These are phyloP conservation scores for Cryptococcus wingfieldii DNA, from an alignment of 1,284 basidiomycete genomes.

Conservation along the genomic window DNA sequence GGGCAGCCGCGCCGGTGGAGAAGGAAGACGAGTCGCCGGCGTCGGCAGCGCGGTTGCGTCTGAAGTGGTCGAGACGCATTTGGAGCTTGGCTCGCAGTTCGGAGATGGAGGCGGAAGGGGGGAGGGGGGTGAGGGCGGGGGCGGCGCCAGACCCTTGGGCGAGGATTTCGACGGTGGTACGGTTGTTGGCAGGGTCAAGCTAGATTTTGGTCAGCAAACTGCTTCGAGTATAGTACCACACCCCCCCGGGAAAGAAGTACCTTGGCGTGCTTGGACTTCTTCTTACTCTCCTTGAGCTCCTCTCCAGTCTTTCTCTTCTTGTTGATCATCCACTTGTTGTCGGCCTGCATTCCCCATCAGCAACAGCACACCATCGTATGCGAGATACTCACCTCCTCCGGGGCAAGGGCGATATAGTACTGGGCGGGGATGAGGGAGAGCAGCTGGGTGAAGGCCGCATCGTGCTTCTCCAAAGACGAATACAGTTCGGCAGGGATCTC, in stretches of 20 bases:
- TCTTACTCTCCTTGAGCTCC: slow-evolving; percentile 76
- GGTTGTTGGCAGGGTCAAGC: slow-evolving; percentile 86
- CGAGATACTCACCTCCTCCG: slow-evolving; percentile 55
- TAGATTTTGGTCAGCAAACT: slow-evolving; percentile 37
- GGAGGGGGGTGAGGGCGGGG: slow-evolving; percentile 55
- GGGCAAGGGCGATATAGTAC: slow-evolving; percentile 73
- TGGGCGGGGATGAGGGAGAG: slow-evolving; percentile 78
- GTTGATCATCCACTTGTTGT: slow-evolving; percentile 81
- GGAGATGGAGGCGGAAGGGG: slow-evolving; percentile 61
- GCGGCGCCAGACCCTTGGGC: slow-evolving; percentile 17
- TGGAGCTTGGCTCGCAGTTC: slow-evolving; percentile 74
- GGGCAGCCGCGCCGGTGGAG: slow-evolving; percentile 10
- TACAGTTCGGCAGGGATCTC: slow-evolving; percentile 55
- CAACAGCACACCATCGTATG: neutral
- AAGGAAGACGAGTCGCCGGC: slow-evolving; percentile 39
- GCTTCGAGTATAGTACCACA: neutral
- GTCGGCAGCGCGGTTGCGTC: slow-evolving; percentile 52
- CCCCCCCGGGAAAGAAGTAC: slow-evolving; percentile 47
- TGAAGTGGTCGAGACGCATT: slow-evolving; percentile 65
- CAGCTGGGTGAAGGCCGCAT: slow-evolving; percentile 73
- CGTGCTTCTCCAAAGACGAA: slow-evolving; percentile 71
- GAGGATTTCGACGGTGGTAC: slow-evolving; percentile 69
- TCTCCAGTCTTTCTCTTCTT: slow-evolving; percentile 80
- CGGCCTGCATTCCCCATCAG: slow-evolving; percentile 36
- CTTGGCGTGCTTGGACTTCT: slow-evolving; percentile 78